These are phyloP conservation scores for Russula sp. DNA, from an alignment of 768 basidiomycete species.

Conservation along the genomic window DNA sequence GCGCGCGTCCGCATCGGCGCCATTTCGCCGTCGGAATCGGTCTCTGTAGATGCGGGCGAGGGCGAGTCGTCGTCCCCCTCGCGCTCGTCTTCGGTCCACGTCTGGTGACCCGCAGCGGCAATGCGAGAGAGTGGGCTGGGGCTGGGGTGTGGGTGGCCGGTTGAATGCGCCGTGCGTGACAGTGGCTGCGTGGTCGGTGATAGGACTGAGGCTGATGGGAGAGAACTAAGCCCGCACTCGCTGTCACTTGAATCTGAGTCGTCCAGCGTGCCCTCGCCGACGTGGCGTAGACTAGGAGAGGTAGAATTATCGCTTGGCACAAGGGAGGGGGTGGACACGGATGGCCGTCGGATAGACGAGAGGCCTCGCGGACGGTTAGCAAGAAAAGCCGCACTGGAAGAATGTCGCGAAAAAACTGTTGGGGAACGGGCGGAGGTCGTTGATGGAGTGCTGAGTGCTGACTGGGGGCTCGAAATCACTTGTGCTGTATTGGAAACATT, in stretches of 20 bases:
- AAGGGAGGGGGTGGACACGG: slow-evolving; percentile 41
- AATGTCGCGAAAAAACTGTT: slow-evolving; percentile 26
- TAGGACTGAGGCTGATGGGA: slow-evolving; percentile 28
- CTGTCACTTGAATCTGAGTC: slow-evolving; percentile 65
- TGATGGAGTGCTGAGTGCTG: slow-evolving; percentile 24
- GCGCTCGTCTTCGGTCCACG: slow-evolving; percentile 53
- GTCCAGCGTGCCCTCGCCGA: slow-evolving; percentile 74
- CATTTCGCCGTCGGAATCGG: slow-evolving; percentile 45
- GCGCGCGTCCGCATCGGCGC: slow-evolving; percentile 24
- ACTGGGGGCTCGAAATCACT: slow-evolving; percentile 20
- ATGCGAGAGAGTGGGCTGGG: slow-evolving; percentile 70
- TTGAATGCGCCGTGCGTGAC: slow-evolving; percentile 32
- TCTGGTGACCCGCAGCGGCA: slow-evolving; percentile 44
- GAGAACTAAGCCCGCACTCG: slow-evolving; percentile 32
- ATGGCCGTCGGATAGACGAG: slow-evolving; percentile 45
- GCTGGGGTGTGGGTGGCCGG: slow-evolving; percentile 58
- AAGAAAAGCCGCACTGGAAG: slow-evolving; percentile 25
- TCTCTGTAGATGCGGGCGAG: slow-evolving; percentile 58
- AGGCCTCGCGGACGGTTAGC: slow-evolving; percentile 32
- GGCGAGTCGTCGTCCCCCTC: slow-evolving; percentile 55
- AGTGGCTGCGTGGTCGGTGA: slow-evolving; percentile 39
- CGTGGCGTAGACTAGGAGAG: slow-evolving; percentile 51
- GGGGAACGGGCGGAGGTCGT: slow-evolving; percentile 16
- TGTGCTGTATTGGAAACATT: slow-evolving; percentile 20
- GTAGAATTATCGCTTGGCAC: slow-evolving; percentile 38